Base-by-base conservation (phyloP, 495 filamentous ascomycete genomes). In the Podospora pseudopauciseta region DNA sequence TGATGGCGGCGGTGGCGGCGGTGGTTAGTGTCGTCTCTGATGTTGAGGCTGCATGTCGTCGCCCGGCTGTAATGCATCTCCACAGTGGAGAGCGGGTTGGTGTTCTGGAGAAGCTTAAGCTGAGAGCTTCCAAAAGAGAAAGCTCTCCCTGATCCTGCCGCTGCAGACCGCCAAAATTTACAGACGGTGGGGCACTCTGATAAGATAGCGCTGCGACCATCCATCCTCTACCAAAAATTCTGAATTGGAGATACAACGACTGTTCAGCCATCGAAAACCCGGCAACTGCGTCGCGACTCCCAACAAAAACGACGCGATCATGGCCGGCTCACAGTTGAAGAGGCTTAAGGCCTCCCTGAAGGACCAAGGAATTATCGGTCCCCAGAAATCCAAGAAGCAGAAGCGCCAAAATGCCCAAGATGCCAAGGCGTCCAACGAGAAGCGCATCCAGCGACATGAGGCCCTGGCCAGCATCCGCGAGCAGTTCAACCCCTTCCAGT, bases 271-370 rank as follows among this genome's bases (percentile, higher is more conserved):
- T 49, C 39, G 5, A 13, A 11, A 49, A 49, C 7, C 39, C 9
- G 39, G 9, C 39, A 49, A 49, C 4, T 49, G 39, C 9, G 13
- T 49, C 39, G 39, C 13, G 13, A 49, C 39, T 13, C 39, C 39
- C 4, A 19, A 15, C 15, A 56, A 58, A 26, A 19, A 58, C 23
- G 23, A 19, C 55, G 55, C 19, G 13, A 58, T 58, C 55, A 99
- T 99, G 95, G 86, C 94, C 65, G 92, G 94, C 68, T 99, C 95
- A 7, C 95, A 99, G 80, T 85, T 99, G 19, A 98, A 98, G 79
- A 92, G 93, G 80, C 86, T 99, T 18, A 99, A 97, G 80, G 83
- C 90, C 67, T 97, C 93, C 5, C 85, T 99, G 15, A 86, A 87
- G 67, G 91, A 96, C 32, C 91, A 93, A 67, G 94, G 95, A 26